Conservation (phyloP, 306 rosid genomes). For the Inga leiocalycina region DNA sequence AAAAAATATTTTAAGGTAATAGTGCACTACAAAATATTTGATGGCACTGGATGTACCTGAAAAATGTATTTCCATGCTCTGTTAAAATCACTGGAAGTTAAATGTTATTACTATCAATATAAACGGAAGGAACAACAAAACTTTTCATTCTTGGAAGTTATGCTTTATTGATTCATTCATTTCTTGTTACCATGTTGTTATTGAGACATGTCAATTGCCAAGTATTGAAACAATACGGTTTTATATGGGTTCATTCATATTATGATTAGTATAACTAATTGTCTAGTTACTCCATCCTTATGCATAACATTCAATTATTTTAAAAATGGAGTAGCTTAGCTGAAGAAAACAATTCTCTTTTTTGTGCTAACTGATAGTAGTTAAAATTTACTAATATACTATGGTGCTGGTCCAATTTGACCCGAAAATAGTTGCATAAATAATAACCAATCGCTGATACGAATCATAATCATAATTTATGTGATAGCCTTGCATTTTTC, state of each 20-base stretch:
- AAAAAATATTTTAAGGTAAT: no score
- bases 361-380: constrained; percentile 27
- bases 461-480: constrained; percentile 36
- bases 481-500: constrained; percentile 22
- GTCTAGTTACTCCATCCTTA: background rate
- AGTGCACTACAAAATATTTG: no score
- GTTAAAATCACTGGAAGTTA: no score
- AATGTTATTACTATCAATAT: no score
- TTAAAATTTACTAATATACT: background rate
- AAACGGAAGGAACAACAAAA: background rate
- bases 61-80: no score
- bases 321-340: background rate
- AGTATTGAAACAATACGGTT: constrained; percentile 9
- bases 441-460: constrained; percentile 35
- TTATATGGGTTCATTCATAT: constrained; percentile 16
- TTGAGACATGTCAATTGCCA: constrained; percentile 12
- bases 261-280: background rate
- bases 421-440: constrained; percentile 34
- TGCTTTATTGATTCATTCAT: background rate
- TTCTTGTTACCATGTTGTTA: background rate
- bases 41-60: no score
- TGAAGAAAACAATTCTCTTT: background rate
- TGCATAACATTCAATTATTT: constrained; percentile 7
- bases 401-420: constrained; percentile 40
- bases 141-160: constrained; percentile 18